A percentile compares a stretch with the other conserved stretches of the same genome.
phyloP scores from a whole-genome alignment of 495 filamentous ascomycete genomes.

The Glonium stellatum region DNA sequence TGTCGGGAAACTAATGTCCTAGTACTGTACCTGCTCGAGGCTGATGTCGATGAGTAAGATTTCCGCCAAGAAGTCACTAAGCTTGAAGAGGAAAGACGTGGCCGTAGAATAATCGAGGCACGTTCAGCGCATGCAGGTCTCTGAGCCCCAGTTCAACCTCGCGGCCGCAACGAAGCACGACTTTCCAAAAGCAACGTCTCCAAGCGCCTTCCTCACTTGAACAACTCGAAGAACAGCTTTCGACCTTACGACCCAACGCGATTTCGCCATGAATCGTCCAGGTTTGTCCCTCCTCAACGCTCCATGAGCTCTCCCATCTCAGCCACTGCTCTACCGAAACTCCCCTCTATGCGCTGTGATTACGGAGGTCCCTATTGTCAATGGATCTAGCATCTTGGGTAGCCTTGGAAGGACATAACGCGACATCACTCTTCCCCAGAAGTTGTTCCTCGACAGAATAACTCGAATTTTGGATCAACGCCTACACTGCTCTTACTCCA shows the following conservation, averaged over 20 bases:
- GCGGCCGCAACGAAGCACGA: neutral
- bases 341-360: neutral
- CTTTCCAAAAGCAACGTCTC: neutral
- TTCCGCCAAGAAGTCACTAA: neutral
- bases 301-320: conserved; percentile 4
- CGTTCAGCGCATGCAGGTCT: neutral
- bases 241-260: neutral
- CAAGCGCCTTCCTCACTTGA: neutral
- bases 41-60: neutral
- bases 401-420: neutral
- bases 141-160: neutral
- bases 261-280: conserved; percentile 23
- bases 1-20: no score
- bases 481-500: neutral
- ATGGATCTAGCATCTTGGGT: neutral
- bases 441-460: neutral
- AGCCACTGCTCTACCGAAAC: neutral
- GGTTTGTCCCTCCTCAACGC: conserved; percentile 19
- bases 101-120: neutral
- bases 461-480: neutral
- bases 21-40: no score
- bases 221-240: neutral
- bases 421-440: neutral
- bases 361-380: neutral
- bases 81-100: neutral